phyloP scores from a whole-genome alignment of 2,329 filamentous ascomycete species.

The Talaromyces marneffei region DNA sequence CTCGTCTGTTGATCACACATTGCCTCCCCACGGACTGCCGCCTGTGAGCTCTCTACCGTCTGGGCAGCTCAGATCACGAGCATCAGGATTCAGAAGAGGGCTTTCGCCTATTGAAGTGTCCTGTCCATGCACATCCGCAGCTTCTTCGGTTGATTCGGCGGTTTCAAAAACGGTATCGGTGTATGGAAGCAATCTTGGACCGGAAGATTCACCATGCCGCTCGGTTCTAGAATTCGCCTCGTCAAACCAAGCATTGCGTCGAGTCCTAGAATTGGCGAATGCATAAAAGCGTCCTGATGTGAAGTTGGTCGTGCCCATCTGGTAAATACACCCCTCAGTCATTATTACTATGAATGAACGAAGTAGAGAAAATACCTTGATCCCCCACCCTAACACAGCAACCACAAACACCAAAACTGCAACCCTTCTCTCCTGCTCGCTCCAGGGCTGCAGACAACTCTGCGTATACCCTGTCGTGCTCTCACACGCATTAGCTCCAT shows the following conservation, averaged over 20 bases:
- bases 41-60: constrained; percentile 7
- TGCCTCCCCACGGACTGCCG: neutral
- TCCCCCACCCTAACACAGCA: constrained; percentile 19
- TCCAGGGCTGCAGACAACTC: constrained; percentile 29
- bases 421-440: constrained; percentile 20
- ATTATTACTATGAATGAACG: too few relatives aligned
- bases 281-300: neutral
- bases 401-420: constrained; percentile 27
- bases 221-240: neutral
- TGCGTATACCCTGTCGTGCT: constrained; percentile 25
- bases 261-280: neutral
- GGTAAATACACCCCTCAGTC: neutral
- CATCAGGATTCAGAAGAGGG: constrained; percentile 8
- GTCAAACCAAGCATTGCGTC: neutral
- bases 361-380: constrained; percentile 17
- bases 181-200: constrained; percentile 8
- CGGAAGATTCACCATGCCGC: neutral
- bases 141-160: neutral
- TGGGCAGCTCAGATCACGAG: constrained; percentile 5
- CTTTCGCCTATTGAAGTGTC: neutral
- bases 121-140: neutral
- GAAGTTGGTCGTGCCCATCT: neutral
- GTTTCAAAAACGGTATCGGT: neutral
- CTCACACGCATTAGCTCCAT: constrained; percentile 30
- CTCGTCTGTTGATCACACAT: neutral